phyloP scores from a whole-genome alignment of 495 filamentous ascomycete genomes.

The Penicillium mononematosum region DNA sequence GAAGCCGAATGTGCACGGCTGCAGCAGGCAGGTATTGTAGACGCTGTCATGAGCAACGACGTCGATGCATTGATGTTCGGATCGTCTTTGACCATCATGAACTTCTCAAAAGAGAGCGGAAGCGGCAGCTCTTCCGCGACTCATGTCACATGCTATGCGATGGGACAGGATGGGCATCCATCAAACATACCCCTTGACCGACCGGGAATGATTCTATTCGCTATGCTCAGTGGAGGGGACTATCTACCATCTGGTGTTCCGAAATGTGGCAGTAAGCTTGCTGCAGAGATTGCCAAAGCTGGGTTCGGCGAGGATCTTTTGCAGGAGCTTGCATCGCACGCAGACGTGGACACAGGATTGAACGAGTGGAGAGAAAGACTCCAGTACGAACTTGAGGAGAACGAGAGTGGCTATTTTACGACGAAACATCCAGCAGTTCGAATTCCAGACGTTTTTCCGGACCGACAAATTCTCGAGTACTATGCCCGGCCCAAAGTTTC shows the following conservation, averaged over 20 bases:
- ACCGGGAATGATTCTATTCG: slow-evolving; percentile 91
- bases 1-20: slow-evolving; percentile 94
- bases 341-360: slow-evolving; percentile 48
- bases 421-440: slow-evolving; percentile 68
- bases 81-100: slow-evolving; percentile 70
- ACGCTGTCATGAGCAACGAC: slow-evolving; percentile 95
- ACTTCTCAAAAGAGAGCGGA: slow-evolving; percentile 74
- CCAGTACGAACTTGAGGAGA: slow-evolving; percentile 72
- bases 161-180: slow-evolving; percentile 34
- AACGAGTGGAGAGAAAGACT: slow-evolving; percentile 73
- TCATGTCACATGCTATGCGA: slow-evolving; percentile 77
- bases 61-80: slow-evolving; percentile 99
- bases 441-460: slow-evolving; percentile 82
- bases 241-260: slow-evolving; percentile 89
- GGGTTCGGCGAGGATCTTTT: slow-evolving; percentile 83
- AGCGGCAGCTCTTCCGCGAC: slow-evolving; percentile 68
- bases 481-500: slow-evolving; percentile 87
- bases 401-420: slow-evolving; percentile 79
- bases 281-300: slow-evolving; percentile 85
- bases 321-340: slow-evolving; percentile 48
- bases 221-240: slow-evolving; percentile 94
- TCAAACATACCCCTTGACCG: slow-evolving; percentile 62
- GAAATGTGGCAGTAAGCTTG: slow-evolving; percentile 80
- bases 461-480: slow-evolving; percentile 72
- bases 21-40: slow-evolving; percentile 80